Conservation (phyloP, 805 yeast species). For the Wickerhamiella vanderwaltii region DNA sequence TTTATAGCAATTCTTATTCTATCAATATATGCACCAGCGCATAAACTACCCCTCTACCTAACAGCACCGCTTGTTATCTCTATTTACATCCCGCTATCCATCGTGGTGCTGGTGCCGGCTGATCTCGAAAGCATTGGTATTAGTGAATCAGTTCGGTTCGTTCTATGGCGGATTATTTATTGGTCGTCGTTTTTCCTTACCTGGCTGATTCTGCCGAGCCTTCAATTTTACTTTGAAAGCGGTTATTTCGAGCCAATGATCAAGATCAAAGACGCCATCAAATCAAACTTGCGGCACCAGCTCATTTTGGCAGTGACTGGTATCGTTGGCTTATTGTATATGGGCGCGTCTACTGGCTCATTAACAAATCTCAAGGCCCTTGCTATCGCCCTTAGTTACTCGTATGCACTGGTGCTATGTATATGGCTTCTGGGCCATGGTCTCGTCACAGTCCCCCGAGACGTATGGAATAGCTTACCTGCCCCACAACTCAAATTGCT, state of each 20-base stretch:
- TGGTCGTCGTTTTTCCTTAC: constrained; percentile 74
- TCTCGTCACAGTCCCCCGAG: constrained; percentile 51
- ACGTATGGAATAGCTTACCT: constrained; percentile 30
- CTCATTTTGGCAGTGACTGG: constrained; percentile 42
- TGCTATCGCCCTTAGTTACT: constrained; percentile 64
- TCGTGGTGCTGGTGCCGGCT: constrained; percentile 58
- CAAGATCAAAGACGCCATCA: constrained; percentile 45
- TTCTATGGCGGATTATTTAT: constrained; percentile 61
- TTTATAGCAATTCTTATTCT: constrained; percentile 6
- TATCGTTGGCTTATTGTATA: constrained; percentile 44
- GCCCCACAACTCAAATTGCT: constrained; percentile 28
- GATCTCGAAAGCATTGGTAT: constrained; percentile 40
- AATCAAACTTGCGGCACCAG: constrained; percentile 49
- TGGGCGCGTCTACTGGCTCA: constrained; percentile 44
- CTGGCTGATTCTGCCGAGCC: constrained; percentile 61
- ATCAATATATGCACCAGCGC: constrained; percentile 5
- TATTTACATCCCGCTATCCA: constrained; percentile 62
- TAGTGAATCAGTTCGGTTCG: constrained; percentile 36
- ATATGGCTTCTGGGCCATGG: constrained; percentile 84
- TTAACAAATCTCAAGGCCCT: constrained; percentile 47
- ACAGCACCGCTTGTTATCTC: constrained; percentile 26
- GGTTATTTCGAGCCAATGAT: constrained; percentile 44
- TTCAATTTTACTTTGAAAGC: constrained; percentile 61
- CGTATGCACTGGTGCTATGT: constrained; percentile 60
- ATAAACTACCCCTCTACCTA: constrained; percentile 17